phyloP scores from a whole-genome alignment of 2,329 filamentous ascomycete genomes.

The Trichophyton benhamiae region DNA sequence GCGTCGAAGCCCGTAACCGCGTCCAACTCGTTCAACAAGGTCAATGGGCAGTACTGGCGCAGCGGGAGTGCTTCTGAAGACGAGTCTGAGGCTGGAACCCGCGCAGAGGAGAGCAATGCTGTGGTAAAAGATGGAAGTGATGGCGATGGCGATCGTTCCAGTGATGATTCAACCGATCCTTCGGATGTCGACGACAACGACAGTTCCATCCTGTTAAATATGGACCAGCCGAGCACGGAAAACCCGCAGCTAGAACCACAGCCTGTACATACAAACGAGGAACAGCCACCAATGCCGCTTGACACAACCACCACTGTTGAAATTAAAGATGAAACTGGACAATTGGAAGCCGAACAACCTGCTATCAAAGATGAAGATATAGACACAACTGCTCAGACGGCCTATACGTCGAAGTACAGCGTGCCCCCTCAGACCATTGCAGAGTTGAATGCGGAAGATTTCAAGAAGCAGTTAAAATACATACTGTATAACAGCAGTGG shows the following conservation, averaged over 20 bases:
- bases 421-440: conserved; percentile 23
- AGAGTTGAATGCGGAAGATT: conserved; percentile 28
- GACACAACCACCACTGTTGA: neutral
- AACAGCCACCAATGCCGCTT: neutral
- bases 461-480: conserved; percentile 30
- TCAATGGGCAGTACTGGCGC: conserved; percentile 29
- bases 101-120: neutral
- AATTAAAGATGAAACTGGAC: neutral
- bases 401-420: conserved; percentile 25
- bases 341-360: neutral
- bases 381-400: conserved; percentile 24
- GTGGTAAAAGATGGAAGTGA: neutral
- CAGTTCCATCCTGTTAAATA: conserved; percentile 33
- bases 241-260: neutral
- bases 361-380: neutral
- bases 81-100: neutral
- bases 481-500: conserved; percentile 30
- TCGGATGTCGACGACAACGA: conserved; percentile 23
- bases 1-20: conserved; percentile 5
- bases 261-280: neutral
- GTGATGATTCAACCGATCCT: neutral
- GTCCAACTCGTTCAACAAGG: conserved; percentile 18
- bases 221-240: conserved; percentile 11
- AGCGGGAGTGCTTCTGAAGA: conserved; percentile 20
- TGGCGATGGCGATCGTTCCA: neutral